Conservation (phyloP, 176 grass and related monocot species). For the Cenchrus purpureus region DNA sequence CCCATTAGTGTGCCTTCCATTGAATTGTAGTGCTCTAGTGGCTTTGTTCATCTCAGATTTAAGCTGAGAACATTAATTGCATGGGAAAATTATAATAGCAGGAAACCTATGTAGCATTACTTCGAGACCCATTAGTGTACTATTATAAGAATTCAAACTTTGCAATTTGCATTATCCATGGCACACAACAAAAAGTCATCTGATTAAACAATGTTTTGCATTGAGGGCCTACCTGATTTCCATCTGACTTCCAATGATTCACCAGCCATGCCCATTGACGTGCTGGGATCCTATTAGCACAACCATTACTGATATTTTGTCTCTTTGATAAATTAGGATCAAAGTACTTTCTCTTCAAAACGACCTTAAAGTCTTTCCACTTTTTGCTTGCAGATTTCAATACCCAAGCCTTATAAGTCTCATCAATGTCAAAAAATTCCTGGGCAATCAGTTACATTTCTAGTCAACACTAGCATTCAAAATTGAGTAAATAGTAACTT, state of each 20-base stretch:
- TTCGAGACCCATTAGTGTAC: neutral
- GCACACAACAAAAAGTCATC: neutral
- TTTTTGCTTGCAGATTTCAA: neutral
- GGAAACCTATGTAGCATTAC: too few species aligned
- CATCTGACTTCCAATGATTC: neutral
- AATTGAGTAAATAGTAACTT: neutral
- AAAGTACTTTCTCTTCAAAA: constrained; percentile 3
- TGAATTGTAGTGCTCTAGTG: too few species aligned
- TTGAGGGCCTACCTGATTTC: neutral
- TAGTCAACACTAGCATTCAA: neutral
- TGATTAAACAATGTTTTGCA: neutral
- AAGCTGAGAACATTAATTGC: too few species aligned
- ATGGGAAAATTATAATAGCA: too few species aligned
- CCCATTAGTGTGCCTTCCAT: neutral
- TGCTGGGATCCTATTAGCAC: neutral
- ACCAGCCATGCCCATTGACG: neutral
- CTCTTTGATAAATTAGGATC: neutral
- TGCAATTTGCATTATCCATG: too few species aligned
- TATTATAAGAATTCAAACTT: neutral
- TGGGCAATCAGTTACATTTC: neutral
- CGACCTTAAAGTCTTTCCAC: constrained; percentile 1
- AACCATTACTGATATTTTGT: neutral
- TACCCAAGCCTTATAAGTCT: neutral
- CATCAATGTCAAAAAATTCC: neutral
- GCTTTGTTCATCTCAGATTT: too few species aligned